Evolutionary conservation across 2,329 filamentous ascomycete genomes (phyloP), one percentile per base, ranked within the genome.

Genomic region (Ophiostoma piceae): DNA sequence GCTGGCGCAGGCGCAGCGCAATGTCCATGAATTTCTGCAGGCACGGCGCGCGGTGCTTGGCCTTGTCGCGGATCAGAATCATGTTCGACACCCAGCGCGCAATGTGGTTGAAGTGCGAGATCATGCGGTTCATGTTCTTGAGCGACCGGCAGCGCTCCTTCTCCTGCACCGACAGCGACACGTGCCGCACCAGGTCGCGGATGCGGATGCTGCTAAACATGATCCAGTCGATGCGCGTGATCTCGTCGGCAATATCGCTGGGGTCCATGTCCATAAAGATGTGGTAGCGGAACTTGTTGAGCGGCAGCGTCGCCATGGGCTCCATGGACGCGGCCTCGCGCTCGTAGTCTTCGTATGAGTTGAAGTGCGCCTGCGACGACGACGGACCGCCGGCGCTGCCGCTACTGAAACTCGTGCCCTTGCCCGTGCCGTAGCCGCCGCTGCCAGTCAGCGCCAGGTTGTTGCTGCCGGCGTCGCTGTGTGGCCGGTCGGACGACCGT

Each of bases 181-280:
- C 94, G 77, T 97, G 92, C 4, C 95, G 90, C 60, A 98, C 90
- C 67, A 98, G 88, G 79, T 99, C 95, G 71, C 95, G 91, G 69
- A 96, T 91, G 35, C 92, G 89, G 72, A 98, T 97, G 0, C 93
- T 94, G 68, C 92, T 96, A 79, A 97, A 98, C 90, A 98, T 95
- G 78, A 96, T 89, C 94, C 94, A 98, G 80, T 99, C 95, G 69
- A 99, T 96, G 72, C 94, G 86, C 3, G 95, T 98, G 76, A 99
- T 85, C 79, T 99, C 95, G 71, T 90, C 89, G 19, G 94, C 94
- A 74, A 98, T 90, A 67, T 92, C 87, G 72, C 96, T 92, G 68
- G 96, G 90, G 0, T 91, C 85, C 32, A 90, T 90, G 47, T 92
- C 91, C 89, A 98, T 96, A 74, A 98, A 91, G 68, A 90, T 88